phyloP scores from a whole-genome alignment of 768 basidiomycete genomes.

The Termitomyces sp. region DNA sequence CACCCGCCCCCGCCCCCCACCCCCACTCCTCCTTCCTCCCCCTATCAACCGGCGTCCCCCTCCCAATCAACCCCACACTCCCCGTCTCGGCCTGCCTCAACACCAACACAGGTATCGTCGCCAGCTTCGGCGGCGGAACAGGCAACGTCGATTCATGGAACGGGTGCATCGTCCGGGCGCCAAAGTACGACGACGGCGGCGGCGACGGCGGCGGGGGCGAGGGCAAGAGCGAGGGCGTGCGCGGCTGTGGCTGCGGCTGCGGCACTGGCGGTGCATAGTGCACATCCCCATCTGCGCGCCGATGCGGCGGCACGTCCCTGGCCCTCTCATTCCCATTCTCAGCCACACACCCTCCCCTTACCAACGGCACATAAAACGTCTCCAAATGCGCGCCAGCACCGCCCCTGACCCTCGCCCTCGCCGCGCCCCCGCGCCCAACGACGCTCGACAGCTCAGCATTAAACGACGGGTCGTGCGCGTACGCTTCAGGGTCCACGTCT shows the following conservation, averaged over 20 bases:
- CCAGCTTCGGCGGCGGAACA: constrained; percentile 32
- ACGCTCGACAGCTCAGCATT: constrained; percentile 34
- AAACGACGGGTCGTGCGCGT: constrained; percentile 32
- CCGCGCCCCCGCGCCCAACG: neutral
- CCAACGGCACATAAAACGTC: constrained; percentile 28
- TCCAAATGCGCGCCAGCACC: constrained; percentile 15
- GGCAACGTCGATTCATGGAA: constrained; percentile 23
- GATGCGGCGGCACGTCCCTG: neutral
- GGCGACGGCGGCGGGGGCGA: neutral
- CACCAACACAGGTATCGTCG: constrained; percentile 26
- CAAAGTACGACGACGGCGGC: neutral
- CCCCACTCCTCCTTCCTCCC: constrained; percentile 26
- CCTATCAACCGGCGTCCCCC: constrained; percentile 33
- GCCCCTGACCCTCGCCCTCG: neutral
- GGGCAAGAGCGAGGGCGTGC: neutral
- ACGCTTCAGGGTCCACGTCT: constrained; percentile 31
- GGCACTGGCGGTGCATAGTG: too few relatives aligned
- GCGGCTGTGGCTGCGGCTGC: neutral
- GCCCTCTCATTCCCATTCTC: too few relatives aligned
- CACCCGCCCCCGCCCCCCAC: constrained; percentile 13
- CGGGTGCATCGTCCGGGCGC: neutral
- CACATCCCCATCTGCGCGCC: too few relatives aligned
- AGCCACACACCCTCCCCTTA: too few relatives aligned
- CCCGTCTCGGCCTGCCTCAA: constrained; percentile 27
- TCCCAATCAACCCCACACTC: constrained; percentile 23